Conservation (phyloP, 768 basidiomycete genomes). For the Strobilomyces echinocephalus region DNA sequence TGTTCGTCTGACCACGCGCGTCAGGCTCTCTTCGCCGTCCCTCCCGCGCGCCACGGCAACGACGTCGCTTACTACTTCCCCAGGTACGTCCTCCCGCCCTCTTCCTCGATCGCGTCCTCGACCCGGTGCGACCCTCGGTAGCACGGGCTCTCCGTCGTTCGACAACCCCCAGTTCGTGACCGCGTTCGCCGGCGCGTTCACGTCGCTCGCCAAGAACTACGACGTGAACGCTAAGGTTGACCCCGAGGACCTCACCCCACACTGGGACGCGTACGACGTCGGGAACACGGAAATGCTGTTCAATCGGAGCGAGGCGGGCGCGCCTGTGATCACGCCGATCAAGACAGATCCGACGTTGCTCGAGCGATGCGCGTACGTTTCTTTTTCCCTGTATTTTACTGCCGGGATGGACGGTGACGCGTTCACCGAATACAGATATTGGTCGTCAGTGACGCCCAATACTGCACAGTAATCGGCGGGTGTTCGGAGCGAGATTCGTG, state of each 20-base stretch:
- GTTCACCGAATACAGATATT: slow-evolving; percentile 9
- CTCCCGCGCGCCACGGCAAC: slow-evolving; percentile 27
- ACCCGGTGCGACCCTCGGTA: too few species aligned
- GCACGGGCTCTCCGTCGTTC: slow-evolving; percentile 9
- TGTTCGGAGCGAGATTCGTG: too few species aligned
- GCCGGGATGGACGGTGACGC: not conserved
- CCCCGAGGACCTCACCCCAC: slow-evolving; percentile 12
- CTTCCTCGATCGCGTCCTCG: not conserved
- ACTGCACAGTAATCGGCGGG: not conserved
- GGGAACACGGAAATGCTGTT: slow-evolving; percentile 15
- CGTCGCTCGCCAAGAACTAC: slow-evolving; percentile 18
- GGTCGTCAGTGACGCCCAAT: slow-evolving; percentile 7
- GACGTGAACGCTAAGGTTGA: slow-evolving; percentile 22
- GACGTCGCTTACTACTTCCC: slow-evolving; percentile 41
- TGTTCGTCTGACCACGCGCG: not conserved
- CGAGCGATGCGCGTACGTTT: slow-evolving; percentile 14
- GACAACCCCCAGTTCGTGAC: slow-evolving; percentile 27
- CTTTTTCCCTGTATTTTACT: not conserved
- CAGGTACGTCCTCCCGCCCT: not conserved
- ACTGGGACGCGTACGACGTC: slow-evolving; percentile 6
- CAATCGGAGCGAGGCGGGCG: slow-evolving; percentile 5
- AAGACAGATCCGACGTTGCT: not conserved
- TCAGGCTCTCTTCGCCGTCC: slow-evolving; percentile 31
- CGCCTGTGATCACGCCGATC: not conserved
- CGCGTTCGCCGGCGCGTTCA: slow-evolving; percentile 26